Percentiles rank a stretch among this genome's conserved stretches.
These are phyloP conservation scores for Aspergillus ruber DNA, from an alignment of 2,329 filamentous ascomycete species.

Conservation along the genomic window DNA sequence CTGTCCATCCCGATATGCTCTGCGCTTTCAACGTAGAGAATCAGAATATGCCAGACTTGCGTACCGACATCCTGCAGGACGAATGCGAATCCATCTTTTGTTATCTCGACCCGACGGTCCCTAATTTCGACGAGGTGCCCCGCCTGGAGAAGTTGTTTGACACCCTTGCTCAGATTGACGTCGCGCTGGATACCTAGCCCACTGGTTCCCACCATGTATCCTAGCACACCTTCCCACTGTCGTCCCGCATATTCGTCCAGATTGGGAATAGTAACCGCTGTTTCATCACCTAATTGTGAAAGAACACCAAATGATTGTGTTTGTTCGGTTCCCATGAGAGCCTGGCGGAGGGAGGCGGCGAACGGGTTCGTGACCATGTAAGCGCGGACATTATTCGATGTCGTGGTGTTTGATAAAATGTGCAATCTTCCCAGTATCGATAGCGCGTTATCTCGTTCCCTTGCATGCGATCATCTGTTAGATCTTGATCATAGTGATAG, in stretches of 20 bases:
- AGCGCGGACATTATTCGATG: constrained; percentile 57
- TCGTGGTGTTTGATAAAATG: constrained; percentile 64
- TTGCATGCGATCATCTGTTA: constrained; percentile 23
- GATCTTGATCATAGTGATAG: not conserved
- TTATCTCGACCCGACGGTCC: constrained; percentile 62
- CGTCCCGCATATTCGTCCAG: constrained; percentile 79
- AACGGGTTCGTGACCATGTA: constrained; percentile 78
- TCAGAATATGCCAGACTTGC: constrained; percentile 90
- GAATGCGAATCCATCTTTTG: constrained; percentile 89
- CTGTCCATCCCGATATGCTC: constrained; percentile 71
- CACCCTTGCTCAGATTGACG: constrained; percentile 60
- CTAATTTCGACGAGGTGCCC: constrained; percentile 70
- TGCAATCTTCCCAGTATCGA: constrained; percentile 78
- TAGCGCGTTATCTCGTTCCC: constrained; percentile 77
- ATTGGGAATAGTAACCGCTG: constrained; percentile 61
- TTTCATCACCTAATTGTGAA: constrained; percentile 57
- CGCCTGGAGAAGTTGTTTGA: constrained; percentile 74
- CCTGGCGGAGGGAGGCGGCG: constrained; percentile 72
- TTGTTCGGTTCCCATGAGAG: constrained; percentile 77
- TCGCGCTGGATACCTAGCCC: constrained; percentile 44
- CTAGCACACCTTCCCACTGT: constrained; percentile 93
- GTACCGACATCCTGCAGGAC: constrained; percentile 91
- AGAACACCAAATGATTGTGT: constrained; percentile 89
- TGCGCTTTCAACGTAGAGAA: constrained; percentile 85
- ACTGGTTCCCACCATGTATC: constrained; percentile 72